Evolutionary conservation across 108 stramenopile genomes (phyloP).

Genomic region (Cyclotella baltica): DNA sequence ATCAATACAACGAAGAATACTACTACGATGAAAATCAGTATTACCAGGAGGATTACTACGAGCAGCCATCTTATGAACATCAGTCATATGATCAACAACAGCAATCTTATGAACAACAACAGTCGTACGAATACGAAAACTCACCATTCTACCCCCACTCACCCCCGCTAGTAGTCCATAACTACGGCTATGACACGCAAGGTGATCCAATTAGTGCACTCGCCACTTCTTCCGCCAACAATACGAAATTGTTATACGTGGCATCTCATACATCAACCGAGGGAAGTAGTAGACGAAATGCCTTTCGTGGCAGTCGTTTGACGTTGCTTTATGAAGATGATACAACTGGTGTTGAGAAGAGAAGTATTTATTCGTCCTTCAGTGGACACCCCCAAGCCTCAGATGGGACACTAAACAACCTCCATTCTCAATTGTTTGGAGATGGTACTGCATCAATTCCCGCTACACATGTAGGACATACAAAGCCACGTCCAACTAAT

Average conservation of each 20-base stretch:
- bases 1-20: background rate
- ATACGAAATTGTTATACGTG: conserved; percentile 58
- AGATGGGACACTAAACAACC: conserved; percentile 33
- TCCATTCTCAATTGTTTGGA: conserved; percentile 65
- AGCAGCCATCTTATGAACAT: background rate
- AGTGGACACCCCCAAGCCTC: conserved; percentile 84
- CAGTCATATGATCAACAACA: too few relatives aligned
- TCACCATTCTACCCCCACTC: conserved; percentile 29
- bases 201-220: conserved; percentile 46
- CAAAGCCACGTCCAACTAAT: conserved; percentile 60
- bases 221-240: background rate
- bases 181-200: conserved; percentile 47
- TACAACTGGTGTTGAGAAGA: background rate
- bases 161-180: conserved; percentile 37
- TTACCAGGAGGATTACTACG: background rate
- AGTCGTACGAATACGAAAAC: too few relatives aligned
- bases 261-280: conserved; percentile 62
- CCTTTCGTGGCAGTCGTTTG: conserved; percentile 44
- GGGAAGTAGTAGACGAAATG: background rate
- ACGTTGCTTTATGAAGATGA: conserved; percentile 37
- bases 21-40: background rate
- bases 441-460: conserved; percentile 24
- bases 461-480: too few relatives aligned
- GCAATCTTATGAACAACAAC: too few relatives aligned
- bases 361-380: conserved; percentile 64